A percentile compares a stretch with the other conserved stretches of the same genome.
Evolutionary conservation across 75 land plant genomes (phyloP).

Genomic region (Pseudotsuga menziesii): DNA sequence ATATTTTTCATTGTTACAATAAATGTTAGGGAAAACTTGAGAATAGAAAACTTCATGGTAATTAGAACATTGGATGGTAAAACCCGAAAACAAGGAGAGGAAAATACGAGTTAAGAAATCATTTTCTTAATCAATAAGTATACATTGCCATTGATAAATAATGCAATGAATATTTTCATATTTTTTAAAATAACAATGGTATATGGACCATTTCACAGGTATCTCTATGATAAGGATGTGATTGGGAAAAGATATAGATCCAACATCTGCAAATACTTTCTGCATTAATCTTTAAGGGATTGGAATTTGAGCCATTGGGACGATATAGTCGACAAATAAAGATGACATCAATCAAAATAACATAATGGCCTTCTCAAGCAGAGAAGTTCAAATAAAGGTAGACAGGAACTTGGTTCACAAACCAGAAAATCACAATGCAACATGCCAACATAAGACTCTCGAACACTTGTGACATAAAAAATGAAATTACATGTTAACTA

Average conservation of each 20-base stretch:
- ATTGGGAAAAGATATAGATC: neutral
- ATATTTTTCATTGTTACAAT: no score
- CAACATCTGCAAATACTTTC: slow-evolving; percentile 2
- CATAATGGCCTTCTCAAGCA: neutral
- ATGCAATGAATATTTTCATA: slow-evolving; percentile 7
- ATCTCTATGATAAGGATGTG: neutral
- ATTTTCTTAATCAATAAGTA: neutral
- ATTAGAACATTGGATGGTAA: no score
- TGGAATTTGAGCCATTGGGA: neutral
- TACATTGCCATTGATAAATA: neutral
- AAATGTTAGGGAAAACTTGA: no score
- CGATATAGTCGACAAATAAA: neutral
- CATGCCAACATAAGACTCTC: neutral
- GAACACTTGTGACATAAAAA: slow-evolving; percentile 2
- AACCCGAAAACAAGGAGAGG: no score
- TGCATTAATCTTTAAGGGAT: neutral
- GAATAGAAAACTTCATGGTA: no score
- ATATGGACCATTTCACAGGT: neutral
- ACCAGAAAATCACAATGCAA: neutral
- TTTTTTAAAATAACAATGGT: neutral
- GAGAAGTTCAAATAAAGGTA: slow-evolving; percentile 2
- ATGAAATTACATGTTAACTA: slow-evolving; percentile 12
- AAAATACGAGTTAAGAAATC: no score
- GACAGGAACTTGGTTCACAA: neutral
- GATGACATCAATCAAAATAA: neutral